Conservation (phyloP, 257 asterid species). For the Dorcoceras hygrometricum region DNA sequence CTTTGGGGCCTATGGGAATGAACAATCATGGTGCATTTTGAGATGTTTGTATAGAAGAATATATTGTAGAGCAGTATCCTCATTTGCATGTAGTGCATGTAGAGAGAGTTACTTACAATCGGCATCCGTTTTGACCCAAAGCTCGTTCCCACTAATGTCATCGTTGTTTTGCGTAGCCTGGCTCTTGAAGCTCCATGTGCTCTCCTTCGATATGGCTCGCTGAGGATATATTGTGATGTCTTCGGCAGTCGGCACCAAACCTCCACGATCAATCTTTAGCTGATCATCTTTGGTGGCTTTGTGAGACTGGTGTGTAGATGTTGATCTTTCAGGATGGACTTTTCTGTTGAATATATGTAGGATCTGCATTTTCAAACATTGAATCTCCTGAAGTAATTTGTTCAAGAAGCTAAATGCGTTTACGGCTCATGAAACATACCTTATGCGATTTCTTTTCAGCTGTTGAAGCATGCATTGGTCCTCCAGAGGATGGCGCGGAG, state of each 20-base stretch:
- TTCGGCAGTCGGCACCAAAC: slow-evolving; percentile 45
- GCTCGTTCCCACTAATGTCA: slow-evolving; percentile 51
- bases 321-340: slow-evolving; percentile 86
- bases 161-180: slow-evolving; percentile 35
- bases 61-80: neutral
- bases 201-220: slow-evolving; percentile 40
- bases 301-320: slow-evolving; percentile 29
- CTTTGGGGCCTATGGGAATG: too few relatives aligned
- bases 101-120: slow-evolving; percentile 78
- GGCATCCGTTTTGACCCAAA: slow-evolving; percentile 90
- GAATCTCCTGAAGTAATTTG: too few relatives aligned
- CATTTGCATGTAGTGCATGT: neutral
- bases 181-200: slow-evolving; percentile 44
- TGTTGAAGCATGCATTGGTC: slow-evolving; percentile 44
- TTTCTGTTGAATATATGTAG: slow-evolving; percentile 85
- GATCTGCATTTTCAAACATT: slow-evolving; percentile 50
- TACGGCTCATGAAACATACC: slow-evolving; percentile 31
- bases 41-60: neutral
- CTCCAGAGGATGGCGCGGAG: slow-evolving; percentile 42
- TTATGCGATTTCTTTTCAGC: slow-evolving; percentile 67
- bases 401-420: neutral
- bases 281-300: slow-evolving; percentile 43
- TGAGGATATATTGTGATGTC: slow-evolving; percentile 69
- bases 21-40: slow-evolving; percentile 4
- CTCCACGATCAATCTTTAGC: slow-evolving; percentile 38